Conservation (phyloP, 257 asterid species). For the Solanum etuberosum region DNA sequence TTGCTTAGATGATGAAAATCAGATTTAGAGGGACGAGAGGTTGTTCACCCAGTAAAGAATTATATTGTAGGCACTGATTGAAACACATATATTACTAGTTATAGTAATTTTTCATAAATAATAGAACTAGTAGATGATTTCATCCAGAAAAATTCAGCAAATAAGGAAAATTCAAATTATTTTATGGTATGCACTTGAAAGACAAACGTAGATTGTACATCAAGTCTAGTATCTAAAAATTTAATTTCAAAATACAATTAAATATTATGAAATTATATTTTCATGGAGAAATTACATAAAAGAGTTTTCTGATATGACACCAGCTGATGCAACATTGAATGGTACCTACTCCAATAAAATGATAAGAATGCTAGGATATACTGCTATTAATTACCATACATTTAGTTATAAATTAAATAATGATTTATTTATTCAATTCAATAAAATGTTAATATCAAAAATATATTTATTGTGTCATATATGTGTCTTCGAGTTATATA, state of each 20-base stretch:
- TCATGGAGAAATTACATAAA: neutral
- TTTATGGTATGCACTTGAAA: neutral
- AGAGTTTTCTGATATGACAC: neutral
- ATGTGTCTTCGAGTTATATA: too few relatives aligned
- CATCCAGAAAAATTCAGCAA: neutral
- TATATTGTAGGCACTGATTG: neutral
- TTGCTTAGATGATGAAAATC: too few relatives aligned
- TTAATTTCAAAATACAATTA: neutral
- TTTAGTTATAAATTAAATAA: too few relatives aligned
- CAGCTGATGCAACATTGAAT: neutral
- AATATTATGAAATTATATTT: neutral
- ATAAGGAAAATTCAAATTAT: neutral
- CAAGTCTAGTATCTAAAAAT: neutral
- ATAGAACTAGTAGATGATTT: neutral
- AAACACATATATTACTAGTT: neutral
- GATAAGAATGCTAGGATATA: too few relatives aligned
- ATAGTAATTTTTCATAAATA: neutral
- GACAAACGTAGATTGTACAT: neutral
- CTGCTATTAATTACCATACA: too few relatives aligned
- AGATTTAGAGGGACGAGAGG: too few relatives aligned
- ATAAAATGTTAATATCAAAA: too few relatives aligned
- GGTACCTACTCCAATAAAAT: neutral
- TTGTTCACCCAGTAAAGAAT: too few relatives aligned
- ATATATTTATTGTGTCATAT: too few relatives aligned
- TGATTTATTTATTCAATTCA: too few relatives aligned